Conservation (phyloP, 2,329 filamentous ascomycete genomes). For the Pezicula radicicola region DNA sequence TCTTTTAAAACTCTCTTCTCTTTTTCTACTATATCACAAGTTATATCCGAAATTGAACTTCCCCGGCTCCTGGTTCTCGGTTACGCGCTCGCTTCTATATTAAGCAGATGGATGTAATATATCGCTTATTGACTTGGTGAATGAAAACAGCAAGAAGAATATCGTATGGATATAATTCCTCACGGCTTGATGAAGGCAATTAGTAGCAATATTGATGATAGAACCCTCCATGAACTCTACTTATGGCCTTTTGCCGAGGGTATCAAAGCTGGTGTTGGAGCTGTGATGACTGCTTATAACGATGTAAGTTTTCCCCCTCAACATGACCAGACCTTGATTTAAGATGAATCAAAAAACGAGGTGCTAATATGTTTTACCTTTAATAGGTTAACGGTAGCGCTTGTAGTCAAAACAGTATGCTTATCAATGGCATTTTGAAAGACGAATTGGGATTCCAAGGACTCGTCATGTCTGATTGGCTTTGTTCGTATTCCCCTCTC, state of each 20-base stretch:
- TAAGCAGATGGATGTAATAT: background rate
- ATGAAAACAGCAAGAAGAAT: conserved; percentile 21
- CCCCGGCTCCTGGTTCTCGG: too few relatives aligned
- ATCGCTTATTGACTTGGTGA: background rate
- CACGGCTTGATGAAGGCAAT: conserved; percentile 30
- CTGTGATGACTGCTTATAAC: conserved; percentile 82
- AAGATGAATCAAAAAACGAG: background rate
- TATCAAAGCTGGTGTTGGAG: conserved; percentile 71
- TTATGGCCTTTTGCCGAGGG: conserved; percentile 54
- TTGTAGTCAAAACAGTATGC: conserved; percentile 64
- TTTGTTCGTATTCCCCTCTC: background rate
- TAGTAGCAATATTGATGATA: conserved; percentile 52
- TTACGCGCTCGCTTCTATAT: too few relatives aligned
- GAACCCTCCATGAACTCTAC: conserved; percentile 59
- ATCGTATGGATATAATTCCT: conserved; percentile 26
- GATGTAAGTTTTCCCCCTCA: conserved; percentile 33
- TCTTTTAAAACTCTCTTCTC: background rate
- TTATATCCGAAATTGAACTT: background rate
- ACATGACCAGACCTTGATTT: background rate
- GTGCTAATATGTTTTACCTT: background rate
- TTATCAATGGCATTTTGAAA: conserved; percentile 68
- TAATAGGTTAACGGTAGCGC: conserved; percentile 62
- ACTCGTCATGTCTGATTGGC: conserved; percentile 7
- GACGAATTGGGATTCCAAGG: conserved; percentile 74
- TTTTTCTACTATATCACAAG: background rate